Evolutionary conservation across 495 filamentous ascomycete genomes (phyloP).

Genomic region (Acidiella bohemica): DNA sequence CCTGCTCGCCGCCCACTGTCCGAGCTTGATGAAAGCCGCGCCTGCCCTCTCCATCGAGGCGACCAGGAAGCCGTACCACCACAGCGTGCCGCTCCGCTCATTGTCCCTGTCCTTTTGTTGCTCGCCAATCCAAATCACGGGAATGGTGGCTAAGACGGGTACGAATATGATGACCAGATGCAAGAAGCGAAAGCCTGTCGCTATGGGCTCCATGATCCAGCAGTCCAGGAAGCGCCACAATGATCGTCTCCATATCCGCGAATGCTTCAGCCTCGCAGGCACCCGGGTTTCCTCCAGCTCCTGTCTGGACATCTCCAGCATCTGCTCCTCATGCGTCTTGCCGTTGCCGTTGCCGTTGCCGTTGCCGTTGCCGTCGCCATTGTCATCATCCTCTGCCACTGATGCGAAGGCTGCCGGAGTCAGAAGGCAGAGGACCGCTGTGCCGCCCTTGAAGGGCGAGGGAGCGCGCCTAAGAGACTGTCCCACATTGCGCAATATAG

Average conservation of each 20-base stretch:
- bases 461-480: slow-evolving; percentile 22
- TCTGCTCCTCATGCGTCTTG: slow-evolving; percentile 65
- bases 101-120: slow-evolving; percentile 45
- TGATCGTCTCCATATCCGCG: slow-evolving; percentile 39
- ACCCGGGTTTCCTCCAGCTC: slow-evolving; percentile 55
- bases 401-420: slow-evolving; percentile 58
- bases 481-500: slow-evolving; percentile 2
- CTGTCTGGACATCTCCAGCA: slow-evolving; percentile 65
- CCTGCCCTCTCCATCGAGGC: slow-evolving; percentile 84
- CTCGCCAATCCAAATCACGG: slow-evolving; percentile 64
- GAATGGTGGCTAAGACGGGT: slow-evolving; percentile 69
- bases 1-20: slow-evolving; percentile 97
- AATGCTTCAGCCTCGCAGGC: slow-evolving; percentile 42
- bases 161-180: slow-evolving; percentile 81
- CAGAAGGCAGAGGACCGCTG: slow-evolving; percentile 39
- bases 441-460: slow-evolving; percentile 20
- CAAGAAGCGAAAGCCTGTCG: slow-evolving; percentile 73
- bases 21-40: slow-evolving; percentile 96
- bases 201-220: slow-evolving; percentile 74
- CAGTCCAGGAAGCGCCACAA: slow-evolving; percentile 50
- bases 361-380: slow-evolving; percentile 29
- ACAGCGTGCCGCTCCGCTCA: slow-evolving; percentile 66
- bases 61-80: slow-evolving; percentile 92
- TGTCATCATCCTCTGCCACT: slow-evolving; percentile 44
- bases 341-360: no score